Evolutionary conservation across 805 yeast species (phyloP), one percentile per base, ranked within the genome.

Genomic region (Sungouiella blattae): DNA sequence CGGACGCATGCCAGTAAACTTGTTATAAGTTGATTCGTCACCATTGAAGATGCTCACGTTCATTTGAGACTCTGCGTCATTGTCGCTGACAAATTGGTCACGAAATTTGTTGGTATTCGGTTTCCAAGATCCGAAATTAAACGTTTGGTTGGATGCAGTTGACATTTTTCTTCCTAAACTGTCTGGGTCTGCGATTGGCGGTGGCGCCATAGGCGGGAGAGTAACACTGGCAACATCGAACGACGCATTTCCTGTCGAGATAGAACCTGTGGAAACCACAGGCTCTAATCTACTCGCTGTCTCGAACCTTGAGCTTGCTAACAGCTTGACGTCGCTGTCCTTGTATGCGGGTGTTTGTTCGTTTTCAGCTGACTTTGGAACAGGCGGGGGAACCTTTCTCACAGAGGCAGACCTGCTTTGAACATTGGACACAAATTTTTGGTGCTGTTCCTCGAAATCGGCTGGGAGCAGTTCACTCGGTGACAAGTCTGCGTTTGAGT

Each of bases 111-210:
- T 63, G 6, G 82, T 77, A 46, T 78, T 73, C 2, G 83, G 83
- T 49, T 68, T 71, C 84, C 85, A 78, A 18, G 59, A 59, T 2
- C 79, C 80, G 59, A 75, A 60, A 37, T 64, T 71, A 28, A 75
- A 55, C 2, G 66, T 67, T n/a, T 33, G 34, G 7, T 32, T 38
- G 16, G 45, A 39, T 52, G 56, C 52, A 7, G 68, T 57, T 1
- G 71, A 65, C 8, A 45, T 59, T 34, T 69, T 45, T 38, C 70
- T 52, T 4, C 46, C 28, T 4, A 55, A 17, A 15, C 45, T 56
- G 24, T 32, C 38, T 6, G 32, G 20, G 7, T 30, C 36, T 12
- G 13, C 18, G 28, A 13, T 26, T n/a, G 12, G 21, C n/a, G n/a
- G n/a, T n/a, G n/a, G n/a, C 11, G 13, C 30, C 11, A 11, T 9